Base-by-base conservation (phyloP, 306 rosid species). In the Sicyos edulis region DNA sequence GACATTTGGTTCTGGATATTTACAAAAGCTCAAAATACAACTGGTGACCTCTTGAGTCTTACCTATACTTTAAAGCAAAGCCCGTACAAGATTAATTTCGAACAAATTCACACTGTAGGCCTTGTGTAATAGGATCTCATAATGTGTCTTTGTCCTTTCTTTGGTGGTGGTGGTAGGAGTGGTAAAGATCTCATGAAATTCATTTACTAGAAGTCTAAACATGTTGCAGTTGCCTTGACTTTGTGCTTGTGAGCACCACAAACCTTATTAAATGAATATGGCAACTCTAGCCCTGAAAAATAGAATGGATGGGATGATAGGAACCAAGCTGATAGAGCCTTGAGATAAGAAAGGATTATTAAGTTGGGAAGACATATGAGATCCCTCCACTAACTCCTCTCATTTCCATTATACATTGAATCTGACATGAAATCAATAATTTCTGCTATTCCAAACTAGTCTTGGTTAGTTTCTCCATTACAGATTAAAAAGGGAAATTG, bases 311-410 rank as follows among this genome's bases (percentile, higher is more conserved):
- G 32, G 32, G 71, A 19, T 7, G 29, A 44, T 6, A 13, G 50
- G 24, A 34, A 62, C 49, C 49, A 16, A 1, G 24, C 52, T 63
- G 47, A 15, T 29, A 14, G 15, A 63, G 15, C 26, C 26, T n/a
- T 37, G 3, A 63, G 15, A n/a, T 34, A 17, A 34, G 34, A 59
- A 62, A 62, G 22, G 3, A 37, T 32, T 34, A 37, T 14, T 34
- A 37, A 62, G 69, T 34, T 37, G 69, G 69, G 6, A 63, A 63
- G 24, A 37, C 4, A 63, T n/a, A 37, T 63, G 51, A 63, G 70
- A 63, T 37, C 15, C 51, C 16, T 62, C 24, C 24, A 14, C 24
- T 62, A 37, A 62, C 15, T 62, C 44, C 51, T 40, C 26, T 63
- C 51, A 40, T n/a, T 17, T 63, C 70, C 26, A 32, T 15, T 11